phyloP scores from a whole-genome alignment of 108 stramenopile species.

The Cyclotella baltica region DNA sequence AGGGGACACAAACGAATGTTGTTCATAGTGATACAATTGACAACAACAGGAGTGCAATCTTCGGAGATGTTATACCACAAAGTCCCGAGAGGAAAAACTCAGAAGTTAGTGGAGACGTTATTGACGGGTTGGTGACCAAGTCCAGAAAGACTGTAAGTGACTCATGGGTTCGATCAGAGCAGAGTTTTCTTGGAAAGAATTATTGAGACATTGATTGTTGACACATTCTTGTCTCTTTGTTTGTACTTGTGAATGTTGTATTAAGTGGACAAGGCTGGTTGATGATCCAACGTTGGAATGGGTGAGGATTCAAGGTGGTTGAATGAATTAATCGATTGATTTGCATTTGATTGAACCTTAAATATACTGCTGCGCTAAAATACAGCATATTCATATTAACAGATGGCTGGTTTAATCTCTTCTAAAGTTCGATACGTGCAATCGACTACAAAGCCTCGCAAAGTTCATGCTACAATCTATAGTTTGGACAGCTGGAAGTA shows the following conservation, averaged over 20 bases:
- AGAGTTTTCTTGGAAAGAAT: constrained; percentile 11
- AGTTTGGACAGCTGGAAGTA: no score
- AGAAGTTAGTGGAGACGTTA: constrained; percentile 2
- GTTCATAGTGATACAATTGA: background rate
- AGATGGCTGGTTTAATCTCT: background rate
- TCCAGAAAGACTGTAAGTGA: constrained; percentile 6
- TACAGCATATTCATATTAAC: background rate
- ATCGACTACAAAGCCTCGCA: no score
- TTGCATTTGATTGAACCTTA: no score
- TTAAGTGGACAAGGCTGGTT: constrained; percentile 1
- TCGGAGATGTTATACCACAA: constrained; percentile 14
- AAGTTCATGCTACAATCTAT: no score
- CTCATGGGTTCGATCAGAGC: constrained; percentile 4
- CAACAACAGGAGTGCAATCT: background rate
- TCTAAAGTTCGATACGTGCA: no score
- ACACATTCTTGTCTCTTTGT: background rate
- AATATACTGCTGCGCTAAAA: background rate
- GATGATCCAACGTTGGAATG: constrained; percentile 25
- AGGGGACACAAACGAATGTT: constrained; percentile 12
- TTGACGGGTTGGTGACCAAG: constrained; percentile 1
- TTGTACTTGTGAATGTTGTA: background rate
- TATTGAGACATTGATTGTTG: background rate
- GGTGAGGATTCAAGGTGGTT: constrained; percentile 32
- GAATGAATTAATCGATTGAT: no score
- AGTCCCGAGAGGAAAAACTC: constrained; percentile 10